Conservation (phyloP, 257 asterid species). For the Handroanthus guayacan region DNA sequence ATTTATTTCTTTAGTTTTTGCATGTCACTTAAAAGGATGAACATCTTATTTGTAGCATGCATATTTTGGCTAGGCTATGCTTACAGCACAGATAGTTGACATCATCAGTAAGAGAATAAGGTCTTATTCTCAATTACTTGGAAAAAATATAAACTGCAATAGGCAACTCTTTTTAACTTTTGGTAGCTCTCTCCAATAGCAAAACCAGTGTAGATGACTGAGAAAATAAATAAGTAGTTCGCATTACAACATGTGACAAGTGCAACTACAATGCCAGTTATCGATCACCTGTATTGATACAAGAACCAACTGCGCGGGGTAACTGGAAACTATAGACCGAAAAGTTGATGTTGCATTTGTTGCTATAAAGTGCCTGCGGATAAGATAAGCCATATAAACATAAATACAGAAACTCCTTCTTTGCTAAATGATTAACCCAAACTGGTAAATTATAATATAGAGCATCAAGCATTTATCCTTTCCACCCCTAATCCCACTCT, state of each 20-base stretch:
- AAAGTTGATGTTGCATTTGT: slow-evolving; percentile 91
- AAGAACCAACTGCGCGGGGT: slow-evolving; percentile 81
- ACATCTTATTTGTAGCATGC: not conserved
- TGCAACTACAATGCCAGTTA: slow-evolving; percentile 3
- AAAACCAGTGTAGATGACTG: not conserved
- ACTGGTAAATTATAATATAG: slow-evolving; percentile 1
- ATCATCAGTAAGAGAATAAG: not conserved
- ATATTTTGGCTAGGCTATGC: not conserved
- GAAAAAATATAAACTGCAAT: not conserved
- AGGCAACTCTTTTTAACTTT: not conserved
- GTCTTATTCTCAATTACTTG: not conserved
- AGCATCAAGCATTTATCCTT: not conserved
- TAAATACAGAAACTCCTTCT: slow-evolving; percentile 11
- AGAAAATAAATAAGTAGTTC: slow-evolving; percentile 17
- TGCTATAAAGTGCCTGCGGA: slow-evolving; percentile 70
- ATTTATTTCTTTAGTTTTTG: not conserved
- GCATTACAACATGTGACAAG: slow-evolving; percentile 22
- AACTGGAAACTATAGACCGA: slow-evolving; percentile 75
- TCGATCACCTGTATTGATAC: slow-evolving; percentile 82
- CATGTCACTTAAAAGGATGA: not conserved
- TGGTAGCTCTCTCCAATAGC: not conserved
- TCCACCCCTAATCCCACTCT: not conserved
- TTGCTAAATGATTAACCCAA: slow-evolving; percentile 2
- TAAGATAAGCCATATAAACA: slow-evolving; percentile 32
- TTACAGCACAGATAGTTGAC: not conserved